phyloP scores from a whole-genome alignment of 2,329 filamentous ascomycete genomes.

The Penicillium hesseltinei region DNA sequence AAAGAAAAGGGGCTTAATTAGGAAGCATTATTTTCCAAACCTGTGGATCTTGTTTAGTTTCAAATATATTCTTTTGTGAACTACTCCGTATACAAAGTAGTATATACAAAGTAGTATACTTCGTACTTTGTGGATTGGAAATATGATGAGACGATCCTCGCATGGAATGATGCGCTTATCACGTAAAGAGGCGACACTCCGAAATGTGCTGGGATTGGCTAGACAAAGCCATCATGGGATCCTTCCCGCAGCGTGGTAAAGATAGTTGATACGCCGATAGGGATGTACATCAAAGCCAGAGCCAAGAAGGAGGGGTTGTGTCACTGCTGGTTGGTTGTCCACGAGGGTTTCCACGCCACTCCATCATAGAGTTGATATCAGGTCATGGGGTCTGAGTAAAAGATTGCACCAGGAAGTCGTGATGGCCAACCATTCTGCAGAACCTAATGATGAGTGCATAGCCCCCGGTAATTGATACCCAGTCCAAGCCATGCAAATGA shows the following conservation, averaged over 20 bases:
- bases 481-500: not conserved
- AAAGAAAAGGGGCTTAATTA: conserved; percentile 21
- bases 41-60: not conserved
- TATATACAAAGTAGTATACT: not conserved
- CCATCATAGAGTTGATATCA: conserved; percentile 9
- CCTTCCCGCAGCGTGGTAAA: not conserved
- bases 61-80: not conserved
- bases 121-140: not conserved
- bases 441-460: not conserved
- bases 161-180: conserved; percentile 5
- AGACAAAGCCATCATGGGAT: conserved; percentile 6
- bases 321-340: conserved; percentile 6
- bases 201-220: conserved; percentile 1
- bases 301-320: conserved; percentile 8
- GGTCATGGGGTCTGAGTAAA: conserved; percentile 7
- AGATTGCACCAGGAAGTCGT: not conserved
- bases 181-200: conserved; percentile 1
- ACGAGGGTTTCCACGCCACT: conserved; percentile 7
- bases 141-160: not conserved
- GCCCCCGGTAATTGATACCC: not conserved
- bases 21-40: conserved; percentile 11
- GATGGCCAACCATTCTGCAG: conserved; percentile 4
- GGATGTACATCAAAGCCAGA: not conserved
- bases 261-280: conserved; percentile 4
- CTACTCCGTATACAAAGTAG: not conserved